phyloP scores from a whole-genome alignment of 805 yeast genomes.

The Candida hispaniensis region DNA sequence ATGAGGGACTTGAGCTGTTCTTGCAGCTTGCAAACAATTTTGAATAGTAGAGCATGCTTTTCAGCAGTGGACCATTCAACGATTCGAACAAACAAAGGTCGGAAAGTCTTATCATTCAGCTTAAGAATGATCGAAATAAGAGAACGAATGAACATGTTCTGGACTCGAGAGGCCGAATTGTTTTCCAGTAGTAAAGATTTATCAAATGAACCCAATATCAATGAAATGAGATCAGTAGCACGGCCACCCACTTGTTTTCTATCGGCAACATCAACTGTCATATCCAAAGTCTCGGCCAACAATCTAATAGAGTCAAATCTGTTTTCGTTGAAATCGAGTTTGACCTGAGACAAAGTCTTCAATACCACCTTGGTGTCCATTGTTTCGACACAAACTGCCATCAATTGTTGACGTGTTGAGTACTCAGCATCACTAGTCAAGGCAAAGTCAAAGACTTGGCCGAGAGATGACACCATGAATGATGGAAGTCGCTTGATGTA shows the following conservation, averaged over 20 bases:
- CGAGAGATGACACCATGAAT: constrained; percentile 61
- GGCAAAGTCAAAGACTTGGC: constrained; percentile 48
- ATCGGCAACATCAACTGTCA: constrained; percentile 53
- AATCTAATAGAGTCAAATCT: constrained; percentile 47
- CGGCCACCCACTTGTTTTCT: constrained; percentile 67
- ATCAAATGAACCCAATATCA: constrained; percentile 62
- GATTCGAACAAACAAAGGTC: constrained; percentile 79
- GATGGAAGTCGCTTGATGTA: constrained; percentile 76
- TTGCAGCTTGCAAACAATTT: constrained; percentile 75
- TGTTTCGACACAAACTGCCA: constrained; percentile 53
- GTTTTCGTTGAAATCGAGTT: constrained; percentile 26
- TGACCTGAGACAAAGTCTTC: constrained; percentile 54
- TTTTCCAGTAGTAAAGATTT: constrained; percentile 50
- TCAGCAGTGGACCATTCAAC: constrained; percentile 66
- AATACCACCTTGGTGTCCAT: constrained; percentile 57
- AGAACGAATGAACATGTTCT: constrained; percentile 60
- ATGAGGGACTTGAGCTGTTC: constrained; percentile 76
- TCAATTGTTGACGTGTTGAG: constrained; percentile 37
- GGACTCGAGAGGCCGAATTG: constrained; percentile 72
- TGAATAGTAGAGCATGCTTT: constrained; percentile 66
- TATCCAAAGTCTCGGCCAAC: constrained; percentile 55
- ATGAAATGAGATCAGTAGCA: constrained; percentile 54
- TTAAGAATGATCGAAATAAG: constrained; percentile 75
- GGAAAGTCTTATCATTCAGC: constrained; percentile 83
- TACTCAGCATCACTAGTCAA: constrained; percentile 38